A percentile compares a stretch with the other conserved stretches of the same genome.
phyloP scores from a whole-genome alignment of 2,329 filamentous ascomycete genomes.

The Capronia coronata region DNA sequence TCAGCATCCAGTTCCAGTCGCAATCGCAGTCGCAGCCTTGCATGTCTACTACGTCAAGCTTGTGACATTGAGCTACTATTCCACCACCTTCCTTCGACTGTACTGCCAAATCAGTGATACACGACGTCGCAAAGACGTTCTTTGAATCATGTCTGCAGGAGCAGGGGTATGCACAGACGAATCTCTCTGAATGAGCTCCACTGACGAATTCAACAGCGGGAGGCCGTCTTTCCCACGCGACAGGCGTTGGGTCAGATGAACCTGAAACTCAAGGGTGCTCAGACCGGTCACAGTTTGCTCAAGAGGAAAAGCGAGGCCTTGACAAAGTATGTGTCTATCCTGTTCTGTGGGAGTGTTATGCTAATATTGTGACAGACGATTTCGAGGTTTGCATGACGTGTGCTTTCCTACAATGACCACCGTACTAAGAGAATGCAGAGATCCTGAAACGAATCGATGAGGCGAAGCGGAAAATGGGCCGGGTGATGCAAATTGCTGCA shows the following conservation, averaged over 20 bases:
- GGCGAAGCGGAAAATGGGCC: slow-evolving; percentile 97
- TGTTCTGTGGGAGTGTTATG: slow-evolving; percentile 21
- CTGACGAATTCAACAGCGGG: slow-evolving; percentile 56
- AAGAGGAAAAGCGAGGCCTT: slow-evolving; percentile 98
- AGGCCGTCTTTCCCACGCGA: slow-evolving; percentile 94
- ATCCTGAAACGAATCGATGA: slow-evolving; percentile 97
- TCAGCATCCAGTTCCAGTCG: not conserved
- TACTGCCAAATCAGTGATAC: not conserved
- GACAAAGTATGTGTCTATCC: slow-evolving; percentile 65
- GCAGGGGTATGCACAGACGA: slow-evolving; percentile 14
- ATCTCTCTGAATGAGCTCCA: slow-evolving; percentile 6
- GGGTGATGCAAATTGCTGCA: slow-evolving; percentile 97
- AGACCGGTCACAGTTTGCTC: slow-evolving; percentile 85
- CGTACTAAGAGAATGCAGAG: slow-evolving; percentile 49
- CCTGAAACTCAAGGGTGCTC: slow-evolving; percentile 88
- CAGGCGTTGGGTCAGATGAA: slow-evolving; percentile 98
- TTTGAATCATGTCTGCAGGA: slow-evolving; percentile 27
- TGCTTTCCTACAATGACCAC: slow-evolving; percentile 15
- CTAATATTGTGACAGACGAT: slow-evolving; percentile 54
- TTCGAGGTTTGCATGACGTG: slow-evolving; percentile 60
- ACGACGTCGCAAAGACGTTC: slow-evolving; percentile 29
- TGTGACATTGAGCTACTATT: not conserved
- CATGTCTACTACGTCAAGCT: slow-evolving; percentile 1
- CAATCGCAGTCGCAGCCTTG: not conserved
- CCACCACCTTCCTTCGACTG: not conserved